These are phyloP conservation scores for Diplodia corticola DNA, from an alignment of 2,329 filamentous ascomycete species.

Conservation along the genomic window DNA sequence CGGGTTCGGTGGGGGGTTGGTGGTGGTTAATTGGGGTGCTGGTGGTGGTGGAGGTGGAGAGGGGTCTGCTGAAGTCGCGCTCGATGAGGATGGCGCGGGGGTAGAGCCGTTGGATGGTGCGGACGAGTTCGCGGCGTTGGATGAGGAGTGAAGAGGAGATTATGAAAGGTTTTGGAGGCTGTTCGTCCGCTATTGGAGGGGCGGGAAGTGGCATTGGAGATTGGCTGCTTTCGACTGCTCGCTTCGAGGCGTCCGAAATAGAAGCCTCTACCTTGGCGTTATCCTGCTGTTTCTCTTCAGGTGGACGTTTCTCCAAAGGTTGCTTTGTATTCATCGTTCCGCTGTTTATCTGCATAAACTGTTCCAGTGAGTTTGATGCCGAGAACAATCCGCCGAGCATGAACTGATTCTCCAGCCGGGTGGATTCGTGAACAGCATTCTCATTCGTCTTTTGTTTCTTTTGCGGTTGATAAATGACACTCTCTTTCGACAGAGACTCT, in stretches of 20 bases:
- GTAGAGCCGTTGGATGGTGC: constrained; percentile 52
- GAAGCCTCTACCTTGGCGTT: too few relatives aligned
- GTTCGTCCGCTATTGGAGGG: constrained; percentile 27
- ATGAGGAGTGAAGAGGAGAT: constrained; percentile 51
- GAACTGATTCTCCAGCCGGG: background rate
- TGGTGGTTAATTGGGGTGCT: background rate
- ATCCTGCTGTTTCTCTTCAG: background rate
- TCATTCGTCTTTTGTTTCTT: background rate
- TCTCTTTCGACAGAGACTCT: background rate
- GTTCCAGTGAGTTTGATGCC: constrained; percentile 46
- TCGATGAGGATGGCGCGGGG: constrained; percentile 58
- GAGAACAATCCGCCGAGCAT: constrained; percentile 39
- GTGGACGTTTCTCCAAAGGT: background rate
- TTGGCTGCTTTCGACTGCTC: background rate
- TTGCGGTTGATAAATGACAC: background rate
- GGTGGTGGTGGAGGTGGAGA: constrained; percentile 21
- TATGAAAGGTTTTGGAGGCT: constrained; percentile 47
- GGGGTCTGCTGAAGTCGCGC: constrained; percentile 53
- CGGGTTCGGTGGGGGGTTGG: constrained; percentile 57
- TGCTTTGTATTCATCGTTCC: background rate
- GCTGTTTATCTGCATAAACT: constrained; percentile 53
- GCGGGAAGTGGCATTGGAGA: background rate
- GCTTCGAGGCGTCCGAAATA: background rate
- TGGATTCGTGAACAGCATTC: background rate
- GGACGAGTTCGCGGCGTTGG: constrained; percentile 50